A percentile compares a stretch with the other conserved stretches of the same genome.
Conservation (phyloP, 768 basidiomycete genomes). For the Ramaria rubella region DNA sequence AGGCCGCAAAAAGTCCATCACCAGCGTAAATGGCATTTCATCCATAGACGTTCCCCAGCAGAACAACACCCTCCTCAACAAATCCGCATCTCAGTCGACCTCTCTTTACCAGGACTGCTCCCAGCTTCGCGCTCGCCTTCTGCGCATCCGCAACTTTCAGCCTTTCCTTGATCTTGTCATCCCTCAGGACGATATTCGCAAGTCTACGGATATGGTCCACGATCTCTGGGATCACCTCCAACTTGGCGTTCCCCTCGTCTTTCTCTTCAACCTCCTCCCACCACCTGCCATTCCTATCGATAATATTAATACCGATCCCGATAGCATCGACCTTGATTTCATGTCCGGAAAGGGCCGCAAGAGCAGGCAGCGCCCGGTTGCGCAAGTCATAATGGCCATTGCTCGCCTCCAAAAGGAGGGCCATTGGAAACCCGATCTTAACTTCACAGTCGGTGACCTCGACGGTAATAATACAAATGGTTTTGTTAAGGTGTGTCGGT, state of each 20-base stretch:
- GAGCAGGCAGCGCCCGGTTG: slow-evolving; percentile 84
- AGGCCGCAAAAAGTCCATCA: slow-evolving; percentile 69
- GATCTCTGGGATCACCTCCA: slow-evolving; percentile 94
- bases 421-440: slow-evolving; percentile 62
- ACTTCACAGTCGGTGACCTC: slow-evolving; percentile 87
- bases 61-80: slow-evolving; percentile 85
- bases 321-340: slow-evolving; percentile 26
- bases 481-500: slow-evolving; percentile 75
- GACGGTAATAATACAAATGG: slow-evolving; percentile 91
- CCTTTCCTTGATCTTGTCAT: slow-evolving; percentile 27
- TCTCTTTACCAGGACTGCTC: slow-evolving; percentile 93
- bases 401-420: slow-evolving; percentile 53
- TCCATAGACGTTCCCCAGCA: slow-evolving; percentile 69
- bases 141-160: slow-evolving; percentile 70
- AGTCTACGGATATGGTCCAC: slow-evolving; percentile 86
- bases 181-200: slow-evolving; percentile 50
- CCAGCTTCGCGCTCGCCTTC: slow-evolving; percentile 64
- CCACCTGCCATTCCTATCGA: slow-evolving; percentile 33
- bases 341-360: slow-evolving; percentile 46
- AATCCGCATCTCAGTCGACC: slow-evolving; percentile 77
- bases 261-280: slow-evolving; percentile 90
- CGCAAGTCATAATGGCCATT: slow-evolving; percentile 87
- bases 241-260: slow-evolving; percentile 89
- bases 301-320: slow-evolving; percentile 61
- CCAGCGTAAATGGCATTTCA: slow-evolving; percentile 51